Evolutionary conservation across 345 rosid genomes (phyloP).

Genomic region (Cardamine resedifolia): DNA sequence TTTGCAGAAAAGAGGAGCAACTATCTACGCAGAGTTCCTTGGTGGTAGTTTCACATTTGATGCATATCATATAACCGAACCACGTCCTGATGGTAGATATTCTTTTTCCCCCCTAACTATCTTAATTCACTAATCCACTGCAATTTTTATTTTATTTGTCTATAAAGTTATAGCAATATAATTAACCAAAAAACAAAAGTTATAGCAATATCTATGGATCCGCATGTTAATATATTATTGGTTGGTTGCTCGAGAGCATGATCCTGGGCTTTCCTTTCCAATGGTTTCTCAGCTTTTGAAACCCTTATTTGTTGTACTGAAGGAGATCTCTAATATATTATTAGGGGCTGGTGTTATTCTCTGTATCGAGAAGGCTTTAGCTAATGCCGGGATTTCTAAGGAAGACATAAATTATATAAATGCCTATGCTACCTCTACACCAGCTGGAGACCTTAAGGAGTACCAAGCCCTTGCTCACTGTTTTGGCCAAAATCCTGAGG

Average conservation of each 20-base stretch:
- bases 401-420: conserved; percentile 79
- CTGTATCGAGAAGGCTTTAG: conserved; percentile 85
- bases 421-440: conserved; percentile 94
- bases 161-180: background rate
- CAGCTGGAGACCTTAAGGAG: conserved; percentile 85
- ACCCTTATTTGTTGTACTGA: background rate
- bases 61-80: conserved; percentile 97
- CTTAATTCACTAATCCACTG: background rate
- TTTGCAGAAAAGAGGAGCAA: conserved; percentile 75
- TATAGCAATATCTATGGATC: background rate
- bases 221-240: background rate
- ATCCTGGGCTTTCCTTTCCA: background rate
- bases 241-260: background rate
- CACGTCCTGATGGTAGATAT: conserved; percentile 75
- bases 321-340: background rate
- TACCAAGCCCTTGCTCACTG: conserved; percentile 71
- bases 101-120: background rate
- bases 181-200: background rate
- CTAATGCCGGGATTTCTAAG: conserved; percentile 61
- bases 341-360: conserved; percentile 75
- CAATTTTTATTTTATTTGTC: background rate
- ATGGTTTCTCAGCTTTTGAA: background rate
- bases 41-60: conserved; percentile 94
- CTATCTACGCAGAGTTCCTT: conserved; percentile 83
- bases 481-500: conserved; percentile 81